Evolutionary conservation across 257 asterid genomes (phyloP), one percentile per base, ranked within the genome.

Genomic region (Nicotiana paniculata): DNA sequence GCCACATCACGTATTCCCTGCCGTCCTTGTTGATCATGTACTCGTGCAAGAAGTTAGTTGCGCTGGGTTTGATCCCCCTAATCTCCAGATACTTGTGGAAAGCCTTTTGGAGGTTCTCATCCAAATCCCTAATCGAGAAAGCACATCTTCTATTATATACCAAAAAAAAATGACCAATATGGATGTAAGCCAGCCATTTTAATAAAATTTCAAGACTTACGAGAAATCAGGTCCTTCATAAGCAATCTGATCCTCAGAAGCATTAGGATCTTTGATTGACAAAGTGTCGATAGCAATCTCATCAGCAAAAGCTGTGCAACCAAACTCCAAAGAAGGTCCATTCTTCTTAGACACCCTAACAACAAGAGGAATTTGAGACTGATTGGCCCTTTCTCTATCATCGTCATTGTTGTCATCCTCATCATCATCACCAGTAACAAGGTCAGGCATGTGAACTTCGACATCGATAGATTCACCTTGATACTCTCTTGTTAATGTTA

Each of bases 91-190:
- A 96, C 93, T 94, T 94, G 90, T 88, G 95, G 90, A 96, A 96
- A 55, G 97, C 96, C 89, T 93, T 91, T 92, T 94, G 98, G 89
- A 96, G 85, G 85, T 93, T 94, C 87, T 96, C 98, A 63, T 96
- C 99, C 95, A 96, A 90, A 81, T 94, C 97, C 85, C 98, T 93
- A 85, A 59, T 6, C 13, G 9, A 13, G 64, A 26, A 79, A 53
- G 9, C 28, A 79, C 7, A 79, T 46, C 1, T 1, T 35, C 12
- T 48, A 79, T 80, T 80, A 64, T 80, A 59, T 62, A 18, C 15
- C 24, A 62, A 70, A 37, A 30, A 4, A 33, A 58, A 18, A 24
- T 24, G 13, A 48, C n/a, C 1, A 3, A 21, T 35, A 48, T 33
- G 46, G 8, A 67, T 28, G 17, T 2, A 43, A 3, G 15, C 30